Conservation (phyloP, 75 land plant species). For the Sequoia sempervirens region DNA sequence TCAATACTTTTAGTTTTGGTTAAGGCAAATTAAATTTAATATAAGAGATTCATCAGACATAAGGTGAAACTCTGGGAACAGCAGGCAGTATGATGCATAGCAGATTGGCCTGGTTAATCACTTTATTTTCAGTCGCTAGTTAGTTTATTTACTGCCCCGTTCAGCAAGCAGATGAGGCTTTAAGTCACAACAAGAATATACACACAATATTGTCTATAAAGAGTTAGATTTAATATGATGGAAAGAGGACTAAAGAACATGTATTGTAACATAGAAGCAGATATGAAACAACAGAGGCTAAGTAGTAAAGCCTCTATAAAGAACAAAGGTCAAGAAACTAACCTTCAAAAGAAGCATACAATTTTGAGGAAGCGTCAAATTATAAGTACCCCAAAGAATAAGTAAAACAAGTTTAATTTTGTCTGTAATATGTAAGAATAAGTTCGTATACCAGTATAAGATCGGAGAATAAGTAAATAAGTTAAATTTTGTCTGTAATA, state of each 20-base stretch:
- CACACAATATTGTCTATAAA: neutral
- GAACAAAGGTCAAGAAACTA: neutral
- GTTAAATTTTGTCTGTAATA: too few relatives aligned
- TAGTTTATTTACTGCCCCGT: neutral
- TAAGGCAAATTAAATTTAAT: neutral
- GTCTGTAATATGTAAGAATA: neutral
- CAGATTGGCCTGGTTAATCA: neutral
- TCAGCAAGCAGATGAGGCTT: neutral
- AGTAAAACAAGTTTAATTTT: neutral
- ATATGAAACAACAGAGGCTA: neutral
- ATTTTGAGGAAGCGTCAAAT: too few relatives aligned
- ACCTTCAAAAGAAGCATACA: neutral
- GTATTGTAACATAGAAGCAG: neutral
- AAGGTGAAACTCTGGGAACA: neutral
- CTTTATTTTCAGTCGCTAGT: neutral
- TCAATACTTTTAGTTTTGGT: neutral
- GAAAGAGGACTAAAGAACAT: neutral
- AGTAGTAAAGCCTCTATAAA: neutral
- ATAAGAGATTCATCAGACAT: neutral
- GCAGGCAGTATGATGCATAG: neutral
- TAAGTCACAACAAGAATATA: neutral
- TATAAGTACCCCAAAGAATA: neutral
- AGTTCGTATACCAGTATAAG: conserved; percentile 66
- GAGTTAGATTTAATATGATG: neutral
- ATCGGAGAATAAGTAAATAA: conserved; percentile 28